Conservation (phyloP, 805 yeast genomes). For the Zygosaccharomyces lentus region DNA sequence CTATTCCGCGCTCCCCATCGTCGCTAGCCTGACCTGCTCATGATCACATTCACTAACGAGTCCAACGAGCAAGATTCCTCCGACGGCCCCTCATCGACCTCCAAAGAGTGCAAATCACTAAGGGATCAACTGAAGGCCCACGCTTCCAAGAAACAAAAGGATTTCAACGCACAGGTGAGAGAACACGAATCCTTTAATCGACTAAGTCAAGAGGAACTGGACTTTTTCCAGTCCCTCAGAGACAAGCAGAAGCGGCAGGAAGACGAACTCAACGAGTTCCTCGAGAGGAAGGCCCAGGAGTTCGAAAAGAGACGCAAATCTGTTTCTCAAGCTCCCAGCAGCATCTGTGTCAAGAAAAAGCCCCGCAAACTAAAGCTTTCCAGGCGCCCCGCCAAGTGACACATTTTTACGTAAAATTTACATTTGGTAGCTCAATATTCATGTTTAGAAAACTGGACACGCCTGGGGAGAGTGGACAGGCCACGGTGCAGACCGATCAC, state of each 20-base stretch:
- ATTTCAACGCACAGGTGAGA: slow-evolving; percentile 21
- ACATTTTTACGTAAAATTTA: background rate
- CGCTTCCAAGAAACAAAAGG: slow-evolving; percentile 28
- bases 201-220: slow-evolving; percentile 24
- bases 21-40: background rate
- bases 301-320: slow-evolving; percentile 7
- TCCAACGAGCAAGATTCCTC: background rate
- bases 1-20: background rate
- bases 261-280: slow-evolving; percentile 9
- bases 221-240: slow-evolving; percentile 12
- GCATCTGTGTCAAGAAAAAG: background rate
- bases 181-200: slow-evolving; percentile 31
- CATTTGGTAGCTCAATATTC: background rate
- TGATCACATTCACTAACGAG: background rate
- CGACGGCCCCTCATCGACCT: background rate
- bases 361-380: background rate
- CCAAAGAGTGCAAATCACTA: slow-evolving; percentile 25
- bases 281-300: slow-evolving; percentile 9
- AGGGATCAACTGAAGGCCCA: slow-evolving; percentile 29
- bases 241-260: slow-evolving; percentile 7
- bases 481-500: too few relatives aligned
- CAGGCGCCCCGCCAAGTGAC: background rate
- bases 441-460: too few relatives aligned
- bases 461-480: too few relatives aligned
- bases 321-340: background rate